Evolutionary conservation across 352 stramenopile species (phyloP).

Genomic region (Phytophthora sojae): DNA sequence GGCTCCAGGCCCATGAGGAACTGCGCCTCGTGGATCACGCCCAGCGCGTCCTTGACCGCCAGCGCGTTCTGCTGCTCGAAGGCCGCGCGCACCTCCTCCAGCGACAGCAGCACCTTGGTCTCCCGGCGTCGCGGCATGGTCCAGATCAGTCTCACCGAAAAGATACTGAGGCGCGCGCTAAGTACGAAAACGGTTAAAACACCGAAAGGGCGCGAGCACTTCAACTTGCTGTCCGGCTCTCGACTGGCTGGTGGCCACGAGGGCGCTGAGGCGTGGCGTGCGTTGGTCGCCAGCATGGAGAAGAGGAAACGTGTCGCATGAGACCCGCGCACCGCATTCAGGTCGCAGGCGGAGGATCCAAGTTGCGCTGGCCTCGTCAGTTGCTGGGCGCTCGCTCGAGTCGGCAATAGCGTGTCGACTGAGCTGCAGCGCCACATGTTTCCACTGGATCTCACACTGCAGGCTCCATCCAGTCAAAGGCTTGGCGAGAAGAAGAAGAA

Average conservation of each 20-base stretch:
- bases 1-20: conserved; percentile 62
- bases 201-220: conserved; percentile 34
- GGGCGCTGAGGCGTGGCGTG: neutral
- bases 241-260: neutral
- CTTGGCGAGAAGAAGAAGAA: conserved; percentile 6
- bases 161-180: conserved; percentile 13
- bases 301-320: conserved; percentile 36
- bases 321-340: conserved; percentile 1
- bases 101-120: conserved; percentile 47
- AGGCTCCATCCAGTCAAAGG: neutral
- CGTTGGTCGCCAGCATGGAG: neutral
- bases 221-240: conserved; percentile 33
- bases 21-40: conserved; percentile 76
- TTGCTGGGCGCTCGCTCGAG: neutral
- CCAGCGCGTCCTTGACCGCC: conserved; percentile 62
- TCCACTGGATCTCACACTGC: conserved; percentile 23
- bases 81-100: conserved; percentile 46
- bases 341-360: neutral
- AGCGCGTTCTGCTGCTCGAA: conserved; percentile 72
- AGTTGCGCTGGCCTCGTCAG: conserved; percentile 27
- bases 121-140: conserved; percentile 43
- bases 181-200: conserved; percentile 14
- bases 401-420: neutral
- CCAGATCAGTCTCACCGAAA: conserved; percentile 7
- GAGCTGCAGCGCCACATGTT: conserved; percentile 9